A percentile compares a stretch with the other conserved stretches of the same genome.
phyloP scores from a whole-genome alignment of 495 filamentous ascomycete species.

The Neurospora sp. region DNA sequence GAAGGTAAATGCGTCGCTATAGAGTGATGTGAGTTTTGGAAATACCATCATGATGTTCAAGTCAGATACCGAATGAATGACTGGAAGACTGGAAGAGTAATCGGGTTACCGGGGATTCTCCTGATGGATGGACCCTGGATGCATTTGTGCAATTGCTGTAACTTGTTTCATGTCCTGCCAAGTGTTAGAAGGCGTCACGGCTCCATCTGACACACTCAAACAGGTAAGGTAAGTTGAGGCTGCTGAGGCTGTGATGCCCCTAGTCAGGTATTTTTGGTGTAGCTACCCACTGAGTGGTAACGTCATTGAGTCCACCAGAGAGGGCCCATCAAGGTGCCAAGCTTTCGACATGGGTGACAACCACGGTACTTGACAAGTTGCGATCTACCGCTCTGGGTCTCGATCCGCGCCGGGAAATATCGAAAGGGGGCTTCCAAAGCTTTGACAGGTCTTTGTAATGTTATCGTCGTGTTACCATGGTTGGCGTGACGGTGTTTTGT shows the following conservation, averaged over 20 bases:
- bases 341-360: background rate
- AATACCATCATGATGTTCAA: background rate
- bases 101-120: background rate
- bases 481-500: background rate
- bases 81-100: background rate
- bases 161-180: constrained; percentile 3
- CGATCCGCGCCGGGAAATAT: background rate
- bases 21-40: background rate
- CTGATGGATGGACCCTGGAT: background rate
- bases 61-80: background rate
- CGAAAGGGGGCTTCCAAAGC: background rate
- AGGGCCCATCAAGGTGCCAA: background rate
- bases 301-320: background rate
- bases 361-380: background rate
- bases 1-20: constrained; percentile 28
- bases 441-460: background rate
- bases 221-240: background rate
- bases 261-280: background rate
- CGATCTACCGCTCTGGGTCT: background rate
- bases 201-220: background rate
- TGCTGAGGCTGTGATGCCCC: background rate
- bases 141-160: background rate
- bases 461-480: background rate
- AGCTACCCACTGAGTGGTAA: background rate
- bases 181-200: background rate